A percentile compares a stretch with the other conserved stretches of the same genome.
phyloP scores from a whole-genome alignment of 331 rosid species.

The Quercus tomentella region DNA sequence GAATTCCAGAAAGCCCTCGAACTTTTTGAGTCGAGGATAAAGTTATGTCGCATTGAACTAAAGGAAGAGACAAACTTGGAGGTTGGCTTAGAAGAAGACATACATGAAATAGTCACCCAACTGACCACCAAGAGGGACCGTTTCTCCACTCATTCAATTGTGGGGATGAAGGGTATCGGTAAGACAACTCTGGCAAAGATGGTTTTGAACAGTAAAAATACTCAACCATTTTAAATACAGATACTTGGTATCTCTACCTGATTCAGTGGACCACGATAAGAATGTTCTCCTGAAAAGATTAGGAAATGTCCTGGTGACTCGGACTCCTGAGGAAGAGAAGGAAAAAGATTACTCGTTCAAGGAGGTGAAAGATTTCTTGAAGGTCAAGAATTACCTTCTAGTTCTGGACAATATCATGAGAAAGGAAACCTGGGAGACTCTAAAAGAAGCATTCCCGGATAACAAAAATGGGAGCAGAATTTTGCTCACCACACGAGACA shows the following conservation, averaged over 20 bases:
- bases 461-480: neutral
- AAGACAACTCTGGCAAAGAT: slow-evolving; percentile 37
- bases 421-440: neutral
- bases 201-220: slow-evolving; percentile 7
- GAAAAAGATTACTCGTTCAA: neutral
- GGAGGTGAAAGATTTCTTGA: neutral
- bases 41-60: neutral
- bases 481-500: neutral
- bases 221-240: slow-evolving; percentile 12
- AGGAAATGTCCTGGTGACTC: neutral
- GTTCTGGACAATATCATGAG: slow-evolving; percentile 24
- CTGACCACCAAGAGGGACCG: neutral
- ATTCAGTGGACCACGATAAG: neutral
- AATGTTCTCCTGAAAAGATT: neutral
- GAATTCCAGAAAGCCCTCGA: neutral
- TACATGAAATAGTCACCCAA: neutral
- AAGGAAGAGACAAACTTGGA: slow-evolving; percentile 5
- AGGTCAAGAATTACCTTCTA: neutral
- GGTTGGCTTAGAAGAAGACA: slow-evolving; percentile 23
- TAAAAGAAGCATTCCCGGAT: neutral
- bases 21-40: neutral
- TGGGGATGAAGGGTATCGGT: slow-evolving; percentile 40
- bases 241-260: slow-evolving; percentile 17
- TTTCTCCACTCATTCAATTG: slow-evolving; percentile 3
- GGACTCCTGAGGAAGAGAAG: neutral